Percentiles rank a stretch among this genome's conserved stretches.
Evolutionary conservation across 73 alveolate species (phyloP).

Genomic region (Paraurostyla sp.): DNA sequence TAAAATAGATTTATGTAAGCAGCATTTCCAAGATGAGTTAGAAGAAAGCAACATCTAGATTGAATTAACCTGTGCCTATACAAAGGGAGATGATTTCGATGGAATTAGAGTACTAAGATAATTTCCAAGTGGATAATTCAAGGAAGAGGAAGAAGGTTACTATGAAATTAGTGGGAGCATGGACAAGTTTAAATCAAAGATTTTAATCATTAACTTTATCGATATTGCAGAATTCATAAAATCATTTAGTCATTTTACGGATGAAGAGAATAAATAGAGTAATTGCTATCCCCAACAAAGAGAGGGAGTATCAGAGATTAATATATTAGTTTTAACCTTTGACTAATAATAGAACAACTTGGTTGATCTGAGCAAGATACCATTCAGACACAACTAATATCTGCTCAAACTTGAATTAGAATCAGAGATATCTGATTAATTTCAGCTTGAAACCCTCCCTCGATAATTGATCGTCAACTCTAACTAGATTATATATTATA

Average conservation of each 20-base stretch:
- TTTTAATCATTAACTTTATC: neutral
- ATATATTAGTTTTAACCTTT: neutral
- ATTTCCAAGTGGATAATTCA: neutral
- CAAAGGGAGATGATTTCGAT: slow-evolving; percentile 47
- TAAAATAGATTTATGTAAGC: neutral
- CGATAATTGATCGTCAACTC: neutral
- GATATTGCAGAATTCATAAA: neutral
- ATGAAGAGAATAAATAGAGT: neutral
- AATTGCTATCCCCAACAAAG: no score
- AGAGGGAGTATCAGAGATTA: slow-evolving; percentile 4
- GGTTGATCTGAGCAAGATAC: neutral
- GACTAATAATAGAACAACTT: neutral
- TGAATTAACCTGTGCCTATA: slow-evolving; percentile 20
- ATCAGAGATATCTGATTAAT: slow-evolving; percentile 12
- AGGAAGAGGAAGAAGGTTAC: slow-evolving; percentile 8
- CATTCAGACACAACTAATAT: neutral
- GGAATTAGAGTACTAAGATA: neutral
- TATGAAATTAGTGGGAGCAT: neutral
- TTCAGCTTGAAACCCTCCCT: neutral
- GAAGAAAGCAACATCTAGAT: slow-evolving; percentile 30
- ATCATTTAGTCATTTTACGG: no score
- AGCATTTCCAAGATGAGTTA: slow-evolving; percentile 22
- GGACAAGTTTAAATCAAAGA: slow-evolving; percentile 5
- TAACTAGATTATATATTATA: neutral
- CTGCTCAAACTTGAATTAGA: slow-evolving; percentile 16